Conservation (phyloP, 768 basidiomycete species). For the Boletus reticulatus region DNA sequence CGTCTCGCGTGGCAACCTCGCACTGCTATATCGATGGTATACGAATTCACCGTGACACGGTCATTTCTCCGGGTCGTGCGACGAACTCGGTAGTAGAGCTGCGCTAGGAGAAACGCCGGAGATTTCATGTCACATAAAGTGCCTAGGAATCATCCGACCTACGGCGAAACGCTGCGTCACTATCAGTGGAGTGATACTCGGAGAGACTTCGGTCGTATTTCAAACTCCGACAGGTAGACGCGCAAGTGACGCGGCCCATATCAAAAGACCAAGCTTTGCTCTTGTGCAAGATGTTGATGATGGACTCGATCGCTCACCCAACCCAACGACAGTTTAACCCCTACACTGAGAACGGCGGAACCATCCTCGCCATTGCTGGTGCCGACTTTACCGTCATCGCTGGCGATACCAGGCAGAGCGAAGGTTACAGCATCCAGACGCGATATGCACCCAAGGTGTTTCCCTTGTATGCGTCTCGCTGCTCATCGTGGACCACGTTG, state of each 20-base stretch:
- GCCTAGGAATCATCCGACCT: too few relatives aligned
- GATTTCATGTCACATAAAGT: too few relatives aligned
- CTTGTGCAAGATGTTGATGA: not conserved
- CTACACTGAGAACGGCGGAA: conserved; percentile 92
- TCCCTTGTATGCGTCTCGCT: conserved; percentile 62
- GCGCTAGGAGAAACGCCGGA: too few relatives aligned
- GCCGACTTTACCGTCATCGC: conserved; percentile 93
- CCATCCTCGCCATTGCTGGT: conserved; percentile 94
- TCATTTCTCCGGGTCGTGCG: too few relatives aligned
- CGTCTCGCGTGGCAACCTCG: too few relatives aligned
- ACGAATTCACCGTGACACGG: too few relatives aligned
- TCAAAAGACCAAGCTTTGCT: too few relatives aligned
- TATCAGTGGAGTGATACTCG: too few relatives aligned
- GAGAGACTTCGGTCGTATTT: not conserved
- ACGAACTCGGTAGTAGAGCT: too few relatives aligned
- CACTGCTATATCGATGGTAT: too few relatives aligned
- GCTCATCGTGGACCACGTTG: too few relatives aligned
- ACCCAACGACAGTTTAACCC: conserved; percentile 77
- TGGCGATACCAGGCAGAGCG: conserved; percentile 93
- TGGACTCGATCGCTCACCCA: conserved; percentile 27
- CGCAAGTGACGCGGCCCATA: conserved; percentile 8
- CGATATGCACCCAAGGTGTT: conserved; percentile 96
- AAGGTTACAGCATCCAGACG: conserved; percentile 98
- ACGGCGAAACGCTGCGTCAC: too few relatives aligned
- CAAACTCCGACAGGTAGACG: conserved; percentile 2